phyloP scores from a whole-genome alignment of 2,329 filamentous ascomycete species.

The Emergomyces africanus region DNA sequence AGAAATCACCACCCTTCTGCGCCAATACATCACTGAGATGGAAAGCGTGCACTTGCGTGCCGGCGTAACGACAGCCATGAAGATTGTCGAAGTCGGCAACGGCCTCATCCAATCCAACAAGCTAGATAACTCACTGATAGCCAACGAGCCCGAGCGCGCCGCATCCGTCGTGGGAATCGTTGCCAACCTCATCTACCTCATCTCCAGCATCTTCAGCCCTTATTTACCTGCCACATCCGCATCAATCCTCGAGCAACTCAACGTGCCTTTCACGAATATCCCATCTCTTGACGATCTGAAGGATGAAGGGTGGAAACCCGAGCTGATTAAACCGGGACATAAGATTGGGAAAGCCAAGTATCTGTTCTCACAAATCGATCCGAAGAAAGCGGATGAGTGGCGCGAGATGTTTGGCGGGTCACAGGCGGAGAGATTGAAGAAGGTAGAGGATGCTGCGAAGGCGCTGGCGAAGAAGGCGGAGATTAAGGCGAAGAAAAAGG shows the following conservation, averaged over 20 bases:
- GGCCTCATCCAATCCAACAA: conserved; percentile 46
- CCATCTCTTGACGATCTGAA: conserved; percentile 36
- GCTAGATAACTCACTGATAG: conserved; percentile 49
- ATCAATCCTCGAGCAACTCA: conserved; percentile 66
- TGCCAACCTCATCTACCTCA: conserved; percentile 69
- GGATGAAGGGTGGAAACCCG: conserved; percentile 48
- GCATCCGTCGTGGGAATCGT: conserved; percentile 61
- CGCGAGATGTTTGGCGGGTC: conserved; percentile 59
- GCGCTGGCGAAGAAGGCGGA: conserved; percentile 29
- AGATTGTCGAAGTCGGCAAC: conserved; percentile 47
- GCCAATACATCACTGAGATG: conserved; percentile 44
- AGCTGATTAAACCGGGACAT: conserved; percentile 55
- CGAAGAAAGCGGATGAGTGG: conserved; percentile 75
- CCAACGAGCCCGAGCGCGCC: conserved; percentile 45
- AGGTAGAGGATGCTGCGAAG: conserved; percentile 51
- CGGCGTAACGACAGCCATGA: conserved; percentile 42
- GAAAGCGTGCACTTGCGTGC: conserved; percentile 48
- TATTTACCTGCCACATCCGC: conserved; percentile 73
- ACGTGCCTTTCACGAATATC: conserved; percentile 46
- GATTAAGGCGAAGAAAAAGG: conserved; percentile 23
- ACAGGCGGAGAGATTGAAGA: conserved; percentile 53
- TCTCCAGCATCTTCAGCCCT: conserved; percentile 65
- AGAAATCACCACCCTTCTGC: conserved; percentile 41
- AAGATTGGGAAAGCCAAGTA: conserved; percentile 68
- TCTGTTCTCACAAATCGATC: conserved; percentile 72